A percentile compares a stretch with the other conserved stretches of the same genome.
phyloP scores from a whole-genome alignment of 2,329 filamentous ascomycete species.

The Dichotomopilus funicola region DNA sequence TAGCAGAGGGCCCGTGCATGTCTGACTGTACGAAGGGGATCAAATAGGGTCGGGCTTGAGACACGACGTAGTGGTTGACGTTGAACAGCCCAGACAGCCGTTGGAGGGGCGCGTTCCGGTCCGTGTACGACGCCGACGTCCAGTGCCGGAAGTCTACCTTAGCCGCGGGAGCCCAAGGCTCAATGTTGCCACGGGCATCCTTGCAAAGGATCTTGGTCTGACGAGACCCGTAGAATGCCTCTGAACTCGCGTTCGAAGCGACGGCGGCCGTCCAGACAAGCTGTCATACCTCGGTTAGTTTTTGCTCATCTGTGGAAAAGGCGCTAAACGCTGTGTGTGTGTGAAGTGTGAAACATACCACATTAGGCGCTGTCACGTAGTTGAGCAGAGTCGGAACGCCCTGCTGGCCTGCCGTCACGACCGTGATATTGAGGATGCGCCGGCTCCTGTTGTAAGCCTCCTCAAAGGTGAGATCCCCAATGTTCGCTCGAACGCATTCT shows the following conservation, averaged over 20 bases:
- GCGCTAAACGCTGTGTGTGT: not conserved
- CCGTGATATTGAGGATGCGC: slow-evolving; percentile 83
- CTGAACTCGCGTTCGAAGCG: slow-evolving; percentile 63
- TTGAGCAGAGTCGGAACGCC: slow-evolving; percentile 82
- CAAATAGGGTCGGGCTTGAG: slow-evolving; percentile 83
- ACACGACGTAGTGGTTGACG: slow-evolving; percentile 92
- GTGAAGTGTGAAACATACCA: slow-evolving; percentile 51
- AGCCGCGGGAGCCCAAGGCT: slow-evolving; percentile 64
- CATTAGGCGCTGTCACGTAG: slow-evolving; percentile 87
- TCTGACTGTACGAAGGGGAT: slow-evolving; percentile 79
- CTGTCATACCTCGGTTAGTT: slow-evolving; percentile 31
- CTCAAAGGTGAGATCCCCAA: slow-evolving; percentile 86
- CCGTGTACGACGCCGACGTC: slow-evolving; percentile 58
- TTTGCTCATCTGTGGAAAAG: not conserved
- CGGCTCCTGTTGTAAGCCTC: slow-evolving; percentile 85
- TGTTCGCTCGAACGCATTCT: slow-evolving; percentile 74
- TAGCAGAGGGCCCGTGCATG: slow-evolving; percentile 65
- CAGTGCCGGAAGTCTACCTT: slow-evolving; percentile 60
- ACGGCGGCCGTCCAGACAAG: slow-evolving; percentile 76
- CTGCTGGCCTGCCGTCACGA: slow-evolving; percentile 66
- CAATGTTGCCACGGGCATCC: slow-evolving; percentile 63
- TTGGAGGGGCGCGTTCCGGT: slow-evolving; percentile 58
- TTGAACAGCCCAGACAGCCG: slow-evolving; percentile 80
- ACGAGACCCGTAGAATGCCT: slow-evolving; percentile 58
- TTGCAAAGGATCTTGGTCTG: slow-evolving; percentile 68